These are phyloP conservation scores for Puya raimondii DNA, from an alignment of 176 grass and related monocot genomes.

Conservation along the genomic window DNA sequence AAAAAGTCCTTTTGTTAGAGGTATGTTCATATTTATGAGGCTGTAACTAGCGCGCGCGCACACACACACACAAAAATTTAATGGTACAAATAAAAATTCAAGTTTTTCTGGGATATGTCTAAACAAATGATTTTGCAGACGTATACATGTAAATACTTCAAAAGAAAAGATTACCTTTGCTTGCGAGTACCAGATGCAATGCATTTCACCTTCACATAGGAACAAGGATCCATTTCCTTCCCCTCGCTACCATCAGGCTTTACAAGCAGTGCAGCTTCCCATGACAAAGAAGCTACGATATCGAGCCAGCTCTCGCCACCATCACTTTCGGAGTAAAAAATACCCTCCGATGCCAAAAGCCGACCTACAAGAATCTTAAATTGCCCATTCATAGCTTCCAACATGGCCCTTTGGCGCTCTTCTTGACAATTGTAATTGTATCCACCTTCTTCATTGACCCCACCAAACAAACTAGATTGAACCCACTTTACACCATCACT, in stretches of 20 bases:
- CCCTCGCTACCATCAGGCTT: constrained; percentile 79
- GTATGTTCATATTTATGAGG: too few species aligned
- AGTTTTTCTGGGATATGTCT: too few species aligned
- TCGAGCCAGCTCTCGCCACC: constrained; percentile 54
- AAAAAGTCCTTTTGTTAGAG: too few species aligned
- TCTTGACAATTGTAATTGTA: constrained; percentile 26
- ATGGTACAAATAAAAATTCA: too few species aligned
- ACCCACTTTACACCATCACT: constrained; percentile 52
- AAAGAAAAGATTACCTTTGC: constrained; percentile 50
- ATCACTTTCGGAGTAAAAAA: constrained; percentile 18
- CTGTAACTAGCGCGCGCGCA: too few species aligned
- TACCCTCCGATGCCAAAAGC: constrained; percentile 68
- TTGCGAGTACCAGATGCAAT: constrained; percentile 58
- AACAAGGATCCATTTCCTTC: constrained; percentile 93
- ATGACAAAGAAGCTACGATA: constrained; percentile 66
- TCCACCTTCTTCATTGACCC: constrained; percentile 29
- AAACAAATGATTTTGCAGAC: too few species aligned
- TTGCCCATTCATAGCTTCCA: constrained; percentile 92
- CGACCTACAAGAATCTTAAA: constrained; percentile 84
- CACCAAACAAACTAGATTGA: constrained; percentile 44
- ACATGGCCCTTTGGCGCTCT: constrained; percentile 76
- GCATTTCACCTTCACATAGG: constrained; percentile 97
- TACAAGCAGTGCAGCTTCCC: constrained; percentile 78
- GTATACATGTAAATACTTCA: too few species aligned
- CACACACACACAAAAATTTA: too few species aligned